These are phyloP conservation scores for Letharia lupina DNA, from an alignment of 495 filamentous ascomycete species.

Conservation along the genomic window DNA sequence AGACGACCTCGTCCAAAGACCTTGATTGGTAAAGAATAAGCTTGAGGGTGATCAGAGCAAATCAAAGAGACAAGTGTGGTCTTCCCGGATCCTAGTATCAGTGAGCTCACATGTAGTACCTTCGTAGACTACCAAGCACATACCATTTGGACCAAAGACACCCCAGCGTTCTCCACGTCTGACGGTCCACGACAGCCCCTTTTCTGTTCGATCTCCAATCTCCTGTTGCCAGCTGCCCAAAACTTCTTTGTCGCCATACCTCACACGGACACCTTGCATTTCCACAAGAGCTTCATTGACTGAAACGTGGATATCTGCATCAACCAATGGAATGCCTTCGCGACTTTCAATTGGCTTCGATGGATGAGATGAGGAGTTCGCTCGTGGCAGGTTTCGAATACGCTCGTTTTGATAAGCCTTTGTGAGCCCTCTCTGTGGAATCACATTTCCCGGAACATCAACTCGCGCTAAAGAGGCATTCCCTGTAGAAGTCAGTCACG, in stretches of 20 bases:
- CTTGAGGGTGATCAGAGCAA: slow-evolving; percentile 90
- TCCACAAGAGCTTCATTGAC: slow-evolving; percentile 64
- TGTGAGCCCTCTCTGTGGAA: slow-evolving; percentile 2
- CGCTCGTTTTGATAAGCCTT: not conserved
- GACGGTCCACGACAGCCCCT: slow-evolving; percentile 75
- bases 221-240: slow-evolving; percentile 70
- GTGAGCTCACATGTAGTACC: slow-evolving; percentile 5
- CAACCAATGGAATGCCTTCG: slow-evolving; percentile 17
- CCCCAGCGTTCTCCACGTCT: slow-evolving; percentile 80
- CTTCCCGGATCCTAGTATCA: slow-evolving; percentile 58
- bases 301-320: not conserved
- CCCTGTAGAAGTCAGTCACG: not conserved
- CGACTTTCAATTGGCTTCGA: slow-evolving; percentile 8
- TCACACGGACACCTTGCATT: slow-evolving; percentile 73
- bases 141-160: slow-evolving; percentile 80
- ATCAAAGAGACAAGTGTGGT: slow-evolving; percentile 88
- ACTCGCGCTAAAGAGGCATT: not conserved
- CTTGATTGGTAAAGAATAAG: slow-evolving; percentile 79
- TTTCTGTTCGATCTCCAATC: slow-evolving; percentile 35
- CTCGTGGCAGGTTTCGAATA: not conserved
- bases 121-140: not conserved
- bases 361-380: not conserved
- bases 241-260: slow-evolving; percentile 67
- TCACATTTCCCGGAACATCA: not conserved
- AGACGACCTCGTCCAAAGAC: slow-evolving; percentile 77